Evolutionary conservation across 495 filamentous ascomycete species (phyloP).

Genomic region (Podospora didyma): DNA sequence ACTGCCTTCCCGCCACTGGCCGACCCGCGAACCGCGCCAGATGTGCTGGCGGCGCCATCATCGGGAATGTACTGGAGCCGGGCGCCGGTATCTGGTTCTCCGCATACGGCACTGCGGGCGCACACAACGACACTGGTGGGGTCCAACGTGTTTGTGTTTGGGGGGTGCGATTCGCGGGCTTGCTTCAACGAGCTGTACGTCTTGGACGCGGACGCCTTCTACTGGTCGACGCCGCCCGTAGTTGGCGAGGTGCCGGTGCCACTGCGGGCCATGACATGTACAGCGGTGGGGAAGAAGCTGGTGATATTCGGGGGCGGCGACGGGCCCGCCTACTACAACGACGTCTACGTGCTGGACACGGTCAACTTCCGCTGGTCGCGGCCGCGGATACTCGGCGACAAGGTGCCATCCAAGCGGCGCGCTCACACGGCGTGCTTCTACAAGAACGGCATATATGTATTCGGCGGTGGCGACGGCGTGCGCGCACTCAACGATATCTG

Average conservation of each 20-base stretch:
- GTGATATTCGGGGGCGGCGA: conserved; percentile 64
- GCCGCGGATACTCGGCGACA: conserved; percentile 50
- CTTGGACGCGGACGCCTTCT: conserved; percentile 61
- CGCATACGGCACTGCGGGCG: conserved; percentile 55
- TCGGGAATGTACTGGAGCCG: conserved; percentile 68
- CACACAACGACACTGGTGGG: conserved; percentile 61
- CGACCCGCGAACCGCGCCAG: conserved; percentile 51
- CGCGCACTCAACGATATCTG: conserved; percentile 64
- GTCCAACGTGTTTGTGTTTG: conserved; percentile 60
- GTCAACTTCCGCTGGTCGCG: conserved; percentile 57
- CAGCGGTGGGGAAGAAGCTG: conserved; percentile 61
- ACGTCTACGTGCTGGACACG: conserved; percentile 64
- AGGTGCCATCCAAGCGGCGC: conserved; percentile 50
- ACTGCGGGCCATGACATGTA: conserved; percentile 63
- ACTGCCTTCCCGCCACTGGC: conserved; percentile 51
- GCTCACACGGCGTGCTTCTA: conserved; percentile 65
- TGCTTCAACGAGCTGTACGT: conserved; percentile 66
- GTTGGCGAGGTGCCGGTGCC: conserved; percentile 58
- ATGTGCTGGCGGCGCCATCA: conserved; percentile 57
- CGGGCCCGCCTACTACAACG: conserved; percentile 64
- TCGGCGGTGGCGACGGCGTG: conserved; percentile 63
- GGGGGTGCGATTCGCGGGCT: conserved; percentile 58
- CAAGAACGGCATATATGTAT: conserved; percentile 63
- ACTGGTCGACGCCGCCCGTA: conserved; percentile 56
- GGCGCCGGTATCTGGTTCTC: conserved; percentile 51